phyloP scores from a whole-genome alignment of 176 grass and related monocot genomes.

The Eleusine indica region DNA sequence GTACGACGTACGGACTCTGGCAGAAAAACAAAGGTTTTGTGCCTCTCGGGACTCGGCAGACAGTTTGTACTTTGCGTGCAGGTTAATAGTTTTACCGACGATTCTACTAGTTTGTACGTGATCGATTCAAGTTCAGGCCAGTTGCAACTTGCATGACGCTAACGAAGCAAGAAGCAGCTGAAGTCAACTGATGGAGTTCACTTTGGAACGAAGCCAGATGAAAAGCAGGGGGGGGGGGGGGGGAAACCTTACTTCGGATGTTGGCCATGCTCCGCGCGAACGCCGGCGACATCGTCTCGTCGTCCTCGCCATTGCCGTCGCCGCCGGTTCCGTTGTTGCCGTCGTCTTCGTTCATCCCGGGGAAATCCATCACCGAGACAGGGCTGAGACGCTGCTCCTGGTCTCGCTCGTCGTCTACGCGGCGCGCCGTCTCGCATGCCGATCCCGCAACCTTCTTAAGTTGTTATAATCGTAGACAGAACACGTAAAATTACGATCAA shows the following conservation, averaged over 20 bases:
- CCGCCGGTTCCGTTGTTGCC: not conserved
- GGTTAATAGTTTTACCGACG: not conserved
- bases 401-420: constrained; percentile 39
- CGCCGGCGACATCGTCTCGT: constrained; percentile 37
- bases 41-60: not conserved
- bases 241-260: constrained; percentile 59
- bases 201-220: not conserved
- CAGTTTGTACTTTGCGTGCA: not conserved
- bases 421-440: constrained; percentile 25
- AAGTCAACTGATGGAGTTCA: constrained; percentile 2
- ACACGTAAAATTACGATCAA: not conserved
- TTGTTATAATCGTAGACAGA: not conserved
- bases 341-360: constrained; percentile 53
- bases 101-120: not conserved
- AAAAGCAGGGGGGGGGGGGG: not conserved
- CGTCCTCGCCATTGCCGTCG: not conserved
- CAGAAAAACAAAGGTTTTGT: not conserved
- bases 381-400: constrained; percentile 61
- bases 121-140: not conserved
- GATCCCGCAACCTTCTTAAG: constrained; percentile 8
- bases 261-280: constrained; percentile 54
- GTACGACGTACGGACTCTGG: not conserved
- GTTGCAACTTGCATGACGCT: constrained; percentile 6
- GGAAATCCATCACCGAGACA: constrained; percentile 84
- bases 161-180: not conserved